Conservation (phyloP, 768 basidiomycete species). For the Jaapia argillacea region DNA sequence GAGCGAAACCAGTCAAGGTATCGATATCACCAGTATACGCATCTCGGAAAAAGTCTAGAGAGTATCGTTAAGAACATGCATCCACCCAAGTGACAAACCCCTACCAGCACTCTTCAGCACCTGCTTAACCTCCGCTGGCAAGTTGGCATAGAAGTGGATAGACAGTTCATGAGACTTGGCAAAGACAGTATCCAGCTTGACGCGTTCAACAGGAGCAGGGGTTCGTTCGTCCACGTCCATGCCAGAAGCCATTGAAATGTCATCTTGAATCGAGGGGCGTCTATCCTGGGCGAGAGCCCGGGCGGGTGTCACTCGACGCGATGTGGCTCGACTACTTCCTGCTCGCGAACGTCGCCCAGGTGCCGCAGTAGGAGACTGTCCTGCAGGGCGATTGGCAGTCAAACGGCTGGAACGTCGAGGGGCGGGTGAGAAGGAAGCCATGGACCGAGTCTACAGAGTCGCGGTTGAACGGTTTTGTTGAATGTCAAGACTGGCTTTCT, state of each 20-base stretch:
- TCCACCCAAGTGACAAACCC: not conserved
- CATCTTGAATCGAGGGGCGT: conserved; percentile 20
- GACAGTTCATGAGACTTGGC: conserved; percentile 67
- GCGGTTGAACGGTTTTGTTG: too few species aligned
- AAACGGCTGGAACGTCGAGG: too few species aligned
- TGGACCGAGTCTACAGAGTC: too few species aligned
- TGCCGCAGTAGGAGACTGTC: conserved; percentile 6
- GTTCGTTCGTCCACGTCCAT: conserved; percentile 63
- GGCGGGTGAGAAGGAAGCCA: conserved; percentile 55
- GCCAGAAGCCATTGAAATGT: conserved; percentile 33
- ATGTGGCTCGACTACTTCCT: conserved; percentile 20
- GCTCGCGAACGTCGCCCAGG: conserved; percentile 16
- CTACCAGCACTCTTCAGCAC: conserved; percentile 60
- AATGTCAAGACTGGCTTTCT: too few species aligned
- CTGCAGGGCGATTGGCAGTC: too few species aligned
- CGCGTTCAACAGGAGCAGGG: conserved; percentile 24
- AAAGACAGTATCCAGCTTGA: conserved; percentile 33
- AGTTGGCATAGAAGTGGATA: conserved; percentile 55
- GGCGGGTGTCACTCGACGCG: conserved; percentile 36
- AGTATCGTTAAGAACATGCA: not conserved
- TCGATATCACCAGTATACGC: conserved; percentile 66
- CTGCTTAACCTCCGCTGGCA: conserved; percentile 70
- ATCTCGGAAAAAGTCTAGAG: conserved; percentile 56
- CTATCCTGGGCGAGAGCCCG: conserved; percentile 14
- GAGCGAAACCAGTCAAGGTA: conserved; percentile 59